Evolutionary conservation across 228 moss, liverwort and hornwort species (phyloP), one percentile per base, ranked within the genome.

Genomic region (Sphagnum magellanicum): DNA sequence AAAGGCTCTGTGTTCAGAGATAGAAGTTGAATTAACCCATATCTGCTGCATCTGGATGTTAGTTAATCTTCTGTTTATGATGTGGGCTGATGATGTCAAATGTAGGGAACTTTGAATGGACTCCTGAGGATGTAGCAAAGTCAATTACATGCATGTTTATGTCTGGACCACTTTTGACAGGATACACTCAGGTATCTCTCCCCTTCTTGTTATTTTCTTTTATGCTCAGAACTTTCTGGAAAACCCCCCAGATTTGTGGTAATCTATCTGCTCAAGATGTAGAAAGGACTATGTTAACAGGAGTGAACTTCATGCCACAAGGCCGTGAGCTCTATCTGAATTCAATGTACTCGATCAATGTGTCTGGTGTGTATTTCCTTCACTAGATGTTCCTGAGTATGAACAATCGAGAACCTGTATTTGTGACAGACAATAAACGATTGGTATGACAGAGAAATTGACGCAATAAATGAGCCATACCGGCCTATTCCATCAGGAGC

Each of bases 401-500:
- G 32, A 32, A 32, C 32, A 32, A 32, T 32, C 32, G 32, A 3
- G 32, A 32, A 32, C 32, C 32, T 32, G 32, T 32, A 3, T 32
- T 32, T 32, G 69, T 68, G 58, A 47, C 89, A 97, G 93, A 93
- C 96, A 69, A 97, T 97, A 66, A 97, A 97, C 68, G 96, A 97
- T 69, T 97, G 93, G 93, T 97, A 86, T 69, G 96, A 97, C 73
- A 87, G 59, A 69, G 96, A 97, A 70, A 97, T 97, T 52, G 96
- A 97, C 77, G 96, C 96, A 58, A 93, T 97, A 71, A 97, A 97
- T 76, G 96, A 97, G 67, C 96, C 96, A 46, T 93, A 97, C 65
- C 89, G 96, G 71, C 96, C 96, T 53, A 97, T 97, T 75, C 96
- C 96, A 49, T 97, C 96, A 16, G 96, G 96, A 79, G 89, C 96